These are phyloP conservation scores for Anethum foeniculum DNA, from an alignment of 140 eudicot genomes.

Conservation along the genomic window DNA sequence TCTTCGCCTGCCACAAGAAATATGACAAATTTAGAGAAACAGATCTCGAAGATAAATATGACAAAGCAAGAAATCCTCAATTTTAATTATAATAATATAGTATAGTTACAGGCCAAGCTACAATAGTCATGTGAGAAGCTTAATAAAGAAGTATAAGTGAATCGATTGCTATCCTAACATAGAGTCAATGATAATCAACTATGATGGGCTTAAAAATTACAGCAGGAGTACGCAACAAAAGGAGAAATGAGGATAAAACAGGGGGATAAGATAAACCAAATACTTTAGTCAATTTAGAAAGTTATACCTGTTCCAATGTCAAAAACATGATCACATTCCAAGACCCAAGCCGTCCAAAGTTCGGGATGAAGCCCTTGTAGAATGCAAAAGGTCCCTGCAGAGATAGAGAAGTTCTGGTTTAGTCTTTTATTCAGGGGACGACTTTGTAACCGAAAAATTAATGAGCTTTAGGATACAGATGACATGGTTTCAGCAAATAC, in stretches of 20 bases:
- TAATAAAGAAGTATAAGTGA: not conserved
- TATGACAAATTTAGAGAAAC: not conserved
- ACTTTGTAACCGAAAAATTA: not conserved
- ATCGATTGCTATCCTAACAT: not conserved
- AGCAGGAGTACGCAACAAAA: not conserved
- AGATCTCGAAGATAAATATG: not conserved
- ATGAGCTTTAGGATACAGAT: not conserved
- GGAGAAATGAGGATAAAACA: not conserved
- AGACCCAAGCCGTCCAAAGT: constrained; percentile 91
- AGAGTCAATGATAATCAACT: not conserved
- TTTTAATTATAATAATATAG: not conserved
- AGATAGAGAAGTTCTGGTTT: not conserved
- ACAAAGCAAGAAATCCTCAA: not conserved
- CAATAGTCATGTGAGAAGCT: not conserved
- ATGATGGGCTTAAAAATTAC: not conserved
- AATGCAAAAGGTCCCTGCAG: constrained; percentile 94
- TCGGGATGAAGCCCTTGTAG: constrained; percentile 93
- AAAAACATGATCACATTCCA: constrained; percentile 99
- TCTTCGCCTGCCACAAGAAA: constrained; percentile 53
- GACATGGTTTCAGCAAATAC: not conserved
- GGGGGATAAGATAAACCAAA: not conserved
- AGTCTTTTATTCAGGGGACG: not conserved
- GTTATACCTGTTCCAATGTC: constrained; percentile 78
- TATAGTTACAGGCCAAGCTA: not conserved
- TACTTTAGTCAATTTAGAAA: not conserved